Conservation (phyloP, 2,329 filamentous ascomycete species). For the Didymosphaeria variabile region DNA sequence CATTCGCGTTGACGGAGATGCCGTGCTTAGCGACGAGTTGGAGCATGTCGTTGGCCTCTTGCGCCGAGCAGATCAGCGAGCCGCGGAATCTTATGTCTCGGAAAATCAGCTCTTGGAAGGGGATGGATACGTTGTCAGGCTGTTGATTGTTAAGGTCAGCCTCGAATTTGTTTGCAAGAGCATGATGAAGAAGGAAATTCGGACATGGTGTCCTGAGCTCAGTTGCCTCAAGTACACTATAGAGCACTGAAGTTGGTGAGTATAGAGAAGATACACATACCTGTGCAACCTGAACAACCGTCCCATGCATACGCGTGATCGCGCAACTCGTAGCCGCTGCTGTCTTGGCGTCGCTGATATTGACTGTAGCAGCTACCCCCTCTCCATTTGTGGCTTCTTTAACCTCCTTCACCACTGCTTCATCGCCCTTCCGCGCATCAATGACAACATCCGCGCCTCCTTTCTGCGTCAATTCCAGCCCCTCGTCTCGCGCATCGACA, state of each 20-base stretch:
- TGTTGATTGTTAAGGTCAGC: neutral
- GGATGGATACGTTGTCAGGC: constrained; percentile 52
- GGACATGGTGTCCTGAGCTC: no score
- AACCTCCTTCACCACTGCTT: constrained; percentile 59
- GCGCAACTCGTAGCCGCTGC: constrained; percentile 63
- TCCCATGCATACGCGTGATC: constrained; percentile 67
- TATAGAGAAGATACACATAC: constrained; percentile 24
- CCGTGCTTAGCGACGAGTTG: constrained; percentile 56
- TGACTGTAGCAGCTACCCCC: constrained; percentile 63
- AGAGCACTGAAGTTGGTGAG: neutral
- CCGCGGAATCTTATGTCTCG: constrained; percentile 63
- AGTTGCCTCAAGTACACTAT: no score
- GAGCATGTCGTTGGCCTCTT: constrained; percentile 60
- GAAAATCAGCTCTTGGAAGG: constrained; percentile 61
- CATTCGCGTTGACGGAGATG: constrained; percentile 60
- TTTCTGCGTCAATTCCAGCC: constrained; percentile 57
- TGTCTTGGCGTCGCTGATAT: constrained; percentile 61
- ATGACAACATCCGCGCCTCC: constrained; percentile 62
- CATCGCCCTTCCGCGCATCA: constrained; percentile 61
- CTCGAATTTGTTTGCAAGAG: no score
- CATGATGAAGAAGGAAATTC: no score
- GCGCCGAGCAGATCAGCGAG: constrained; percentile 54
- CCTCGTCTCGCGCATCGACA: constrained; percentile 80
- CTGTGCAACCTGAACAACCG: constrained; percentile 68
- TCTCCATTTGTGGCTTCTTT: constrained; percentile 58